These are phyloP conservation scores for Verticillium nonalfalfae DNA, from an alignment of 2,329 filamentous ascomycete genomes.

Conservation along the genomic window DNA sequence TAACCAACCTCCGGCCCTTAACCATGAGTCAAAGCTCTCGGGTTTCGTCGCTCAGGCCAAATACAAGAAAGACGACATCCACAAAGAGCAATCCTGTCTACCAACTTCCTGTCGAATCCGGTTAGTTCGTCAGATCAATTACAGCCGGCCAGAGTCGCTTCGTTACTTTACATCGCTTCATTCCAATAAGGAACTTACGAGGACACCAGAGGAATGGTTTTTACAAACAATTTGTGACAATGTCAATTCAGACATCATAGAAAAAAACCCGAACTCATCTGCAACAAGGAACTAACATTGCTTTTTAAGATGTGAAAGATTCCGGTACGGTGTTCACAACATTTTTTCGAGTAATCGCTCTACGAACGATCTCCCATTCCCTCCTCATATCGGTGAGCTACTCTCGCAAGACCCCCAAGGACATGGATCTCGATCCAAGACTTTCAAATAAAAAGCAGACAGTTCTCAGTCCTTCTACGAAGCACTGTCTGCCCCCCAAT, in stretches of 20 bases:
- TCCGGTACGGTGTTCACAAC: conserved; percentile 32
- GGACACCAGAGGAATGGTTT: conserved; percentile 28
- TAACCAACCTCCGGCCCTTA: no score
- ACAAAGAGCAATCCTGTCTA: no score
- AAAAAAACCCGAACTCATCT: neutral
- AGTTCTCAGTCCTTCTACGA: no score
- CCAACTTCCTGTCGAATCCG: conserved; percentile 24
- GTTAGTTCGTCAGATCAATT: conserved; percentile 37
- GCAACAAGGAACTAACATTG: no score
- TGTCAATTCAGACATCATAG: conserved; percentile 28
- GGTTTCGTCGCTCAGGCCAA: no score
- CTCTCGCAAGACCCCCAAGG: conserved; percentile 30
- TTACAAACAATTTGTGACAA: conserved; percentile 36
- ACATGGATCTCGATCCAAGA: conserved; percentile 26
- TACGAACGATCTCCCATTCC: conserved; percentile 40
- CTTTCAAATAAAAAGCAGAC: no score
- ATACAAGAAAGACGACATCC: no score
- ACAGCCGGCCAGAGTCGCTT: conserved; percentile 33
- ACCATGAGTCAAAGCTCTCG: no score
- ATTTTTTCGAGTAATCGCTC: conserved; percentile 43
- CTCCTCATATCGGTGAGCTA: conserved; percentile 34
- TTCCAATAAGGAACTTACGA: conserved; percentile 24
- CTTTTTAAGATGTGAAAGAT: conserved; percentile 34
- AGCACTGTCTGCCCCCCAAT: no score
- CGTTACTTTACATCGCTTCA: conserved; percentile 19